Percentiles rank a stretch among this genome's conserved stretches.
These are phyloP conservation scores for Chrysosphaeria jannelii DNA, from an alignment of 2,329 filamentous ascomycete species.

Conservation along the genomic window DNA sequence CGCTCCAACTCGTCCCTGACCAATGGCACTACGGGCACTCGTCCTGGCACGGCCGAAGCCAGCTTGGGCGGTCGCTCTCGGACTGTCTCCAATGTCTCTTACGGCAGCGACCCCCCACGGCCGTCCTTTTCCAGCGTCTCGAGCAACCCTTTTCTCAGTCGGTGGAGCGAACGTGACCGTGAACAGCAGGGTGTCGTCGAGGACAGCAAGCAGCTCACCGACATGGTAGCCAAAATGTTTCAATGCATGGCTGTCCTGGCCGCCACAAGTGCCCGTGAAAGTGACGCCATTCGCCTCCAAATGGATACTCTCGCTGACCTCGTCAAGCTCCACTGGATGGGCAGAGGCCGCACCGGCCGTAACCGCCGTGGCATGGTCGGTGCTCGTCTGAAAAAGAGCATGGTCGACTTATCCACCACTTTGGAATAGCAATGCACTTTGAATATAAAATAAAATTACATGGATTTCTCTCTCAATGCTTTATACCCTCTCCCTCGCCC, in stretches of 20 bases:
- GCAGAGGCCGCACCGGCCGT: constrained; percentile 60
- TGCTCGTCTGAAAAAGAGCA: constrained; percentile 21
- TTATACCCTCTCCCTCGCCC: too few species aligned
- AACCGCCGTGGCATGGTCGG: constrained; percentile 79
- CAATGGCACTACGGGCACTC: constrained; percentile 5
- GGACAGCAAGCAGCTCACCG: constrained; percentile 55
- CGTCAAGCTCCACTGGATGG: constrained; percentile 91
- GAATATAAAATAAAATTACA: too few species aligned
- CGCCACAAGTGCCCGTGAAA: constrained; percentile 13
- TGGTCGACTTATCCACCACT: too few species aligned
- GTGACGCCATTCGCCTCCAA: constrained; percentile 43
- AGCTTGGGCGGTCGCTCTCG: constrained; percentile 29
- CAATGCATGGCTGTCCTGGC: constrained; percentile 74
- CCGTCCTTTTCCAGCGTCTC: constrained; percentile 11
- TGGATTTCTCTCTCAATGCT: too few species aligned
- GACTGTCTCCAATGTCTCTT: constrained; percentile 62
- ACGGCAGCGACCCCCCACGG: constrained; percentile 19
- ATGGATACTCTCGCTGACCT: constrained; percentile 63
- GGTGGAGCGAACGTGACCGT: constrained; percentile 11
- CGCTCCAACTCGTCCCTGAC: constrained; percentile 4
- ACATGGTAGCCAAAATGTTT: constrained; percentile 82
- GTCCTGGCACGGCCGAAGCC: not conserved
- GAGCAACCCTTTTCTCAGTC: constrained; percentile 6
- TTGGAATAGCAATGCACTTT: too few species aligned
- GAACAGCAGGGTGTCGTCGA: constrained; percentile 33